Evolutionary conservation across 1,139 yeast genomes (phyloP).

Genomic region (Hansenula anomala): DNA sequence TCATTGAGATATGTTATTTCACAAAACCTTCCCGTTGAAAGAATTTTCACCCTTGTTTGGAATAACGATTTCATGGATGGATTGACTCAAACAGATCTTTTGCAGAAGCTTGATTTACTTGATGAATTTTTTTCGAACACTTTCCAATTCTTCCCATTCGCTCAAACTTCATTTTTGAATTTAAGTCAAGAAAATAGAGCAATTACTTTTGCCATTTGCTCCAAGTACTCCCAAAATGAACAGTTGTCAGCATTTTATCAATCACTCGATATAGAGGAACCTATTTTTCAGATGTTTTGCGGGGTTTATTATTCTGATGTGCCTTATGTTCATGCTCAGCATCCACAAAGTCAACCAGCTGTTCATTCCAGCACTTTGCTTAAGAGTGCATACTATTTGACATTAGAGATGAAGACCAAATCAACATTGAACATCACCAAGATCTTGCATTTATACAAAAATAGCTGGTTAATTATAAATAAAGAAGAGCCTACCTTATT

Average conservation of each 20-base stretch:
- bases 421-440: slow-evolving; percentile 23
- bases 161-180: not conserved
- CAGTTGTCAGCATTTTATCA: slow-evolving; percentile 17
- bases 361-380: slow-evolving; percentile 25
- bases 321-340: slow-evolving; percentile 14
- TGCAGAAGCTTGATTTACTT: slow-evolving; percentile 14
- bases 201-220: slow-evolving; percentile 14
- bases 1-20: slow-evolving; percentile 19
- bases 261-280: slow-evolving; percentile 15
- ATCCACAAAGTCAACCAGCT: slow-evolving; percentile 4
- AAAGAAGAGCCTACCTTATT: slow-evolving; percentile 17
- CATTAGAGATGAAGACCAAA: slow-evolving; percentile 26
- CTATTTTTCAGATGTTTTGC: slow-evolving; percentile 20
- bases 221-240: slow-evolving; percentile 11
- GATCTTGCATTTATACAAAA: slow-evolving; percentile 23
- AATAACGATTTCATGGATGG: slow-evolving; percentile 9
- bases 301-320: slow-evolving; percentile 16
- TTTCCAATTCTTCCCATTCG: slow-evolving; percentile 6
- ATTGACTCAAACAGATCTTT: slow-evolving; percentile 5
- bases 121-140: slow-evolving; percentile 8
- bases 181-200: slow-evolving; percentile 15
- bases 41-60: slow-evolving; percentile 5
- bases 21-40: slow-evolving; percentile 21
- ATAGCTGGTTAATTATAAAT: slow-evolving; percentile 24
- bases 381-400: slow-evolving; percentile 26